Percentiles rank a stretch among this genome's conserved stretches.
Conservation (phyloP, 148 eudicot genomes). For the Nepenthes gracilis region DNA sequence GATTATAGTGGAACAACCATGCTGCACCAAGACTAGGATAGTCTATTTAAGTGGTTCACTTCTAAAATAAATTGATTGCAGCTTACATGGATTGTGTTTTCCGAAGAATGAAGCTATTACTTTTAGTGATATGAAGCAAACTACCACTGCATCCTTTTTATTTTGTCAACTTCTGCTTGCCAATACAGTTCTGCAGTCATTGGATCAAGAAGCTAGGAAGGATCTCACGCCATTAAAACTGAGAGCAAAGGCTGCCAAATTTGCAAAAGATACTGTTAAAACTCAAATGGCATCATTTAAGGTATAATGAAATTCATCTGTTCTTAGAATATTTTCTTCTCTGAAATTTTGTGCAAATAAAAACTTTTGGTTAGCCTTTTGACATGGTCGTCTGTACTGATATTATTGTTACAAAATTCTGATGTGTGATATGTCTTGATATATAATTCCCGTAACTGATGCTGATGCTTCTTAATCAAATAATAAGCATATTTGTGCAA, state of each 20-base stretch:
- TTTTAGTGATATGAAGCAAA: no score
- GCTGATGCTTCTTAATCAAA: neutral
- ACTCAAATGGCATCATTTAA: conserved; percentile 88
- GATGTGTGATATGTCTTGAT: neutral
- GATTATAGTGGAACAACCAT: no score
- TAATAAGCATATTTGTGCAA: conserved; percentile 1
- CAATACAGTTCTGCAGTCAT: conserved; percentile 69
- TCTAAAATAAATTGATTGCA: neutral
- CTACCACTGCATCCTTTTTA: neutral
- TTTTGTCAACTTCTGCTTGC: conserved; percentile 5
- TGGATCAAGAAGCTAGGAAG: conserved; percentile 79
- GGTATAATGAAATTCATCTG: conserved; percentile 17
- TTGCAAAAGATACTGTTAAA: conserved; percentile 88
- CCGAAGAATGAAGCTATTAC: no score
- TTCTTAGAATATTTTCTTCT: neutral
- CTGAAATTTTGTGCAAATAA: no score
- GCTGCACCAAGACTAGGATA: no score
- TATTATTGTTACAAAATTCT: no score
- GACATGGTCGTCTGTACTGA: no score
- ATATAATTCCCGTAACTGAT: neutral
- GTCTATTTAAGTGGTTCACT: neutral
- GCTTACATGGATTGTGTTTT: no score
- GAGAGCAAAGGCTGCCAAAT: conserved; percentile 92
- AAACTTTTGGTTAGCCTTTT: no score
- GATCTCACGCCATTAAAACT: conserved; percentile 83